Evolutionary conservation across 2,329 filamentous ascomycete species (phyloP), one percentile per base, ranked within the genome.

Genomic region (Aspergillus nomiae): DNA sequence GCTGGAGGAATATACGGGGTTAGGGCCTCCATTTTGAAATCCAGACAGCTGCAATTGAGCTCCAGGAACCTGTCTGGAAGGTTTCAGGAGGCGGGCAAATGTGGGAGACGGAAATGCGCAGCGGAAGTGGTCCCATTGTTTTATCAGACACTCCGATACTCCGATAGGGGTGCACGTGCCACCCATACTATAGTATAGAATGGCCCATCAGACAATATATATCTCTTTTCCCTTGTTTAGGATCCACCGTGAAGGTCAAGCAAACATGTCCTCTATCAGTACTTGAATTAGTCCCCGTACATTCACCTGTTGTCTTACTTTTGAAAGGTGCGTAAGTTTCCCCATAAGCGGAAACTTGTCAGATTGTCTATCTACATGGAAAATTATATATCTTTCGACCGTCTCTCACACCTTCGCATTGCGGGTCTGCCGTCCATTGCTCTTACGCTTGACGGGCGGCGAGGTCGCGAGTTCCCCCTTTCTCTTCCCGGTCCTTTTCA

Each of bases 401-500:
- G 16, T 51, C 46, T 4, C 45, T 50, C 16, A 51, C 19, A 10
- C 30, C 48, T 51, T 51, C 24, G 34, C 56, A 19, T 38, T 30
- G 10, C 50, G 41, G 3, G 6, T 28, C 58, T 61, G 45, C n/a
- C 45, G 58, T 7, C 57, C 34, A 32, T 59, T 45, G 16, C 16
- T 14, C 30, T 61, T 70, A 11, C 60, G 59, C 10, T 26, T 51
- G n/a, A 21, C 48, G n/a, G 28, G 30, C 16, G 43, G 12, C 5
- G 36, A 38, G 11, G 34, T 28, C 21, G 10, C 21, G 16, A 24
- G 8, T 41, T 51, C 64, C 16, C 66, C 69, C 58, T 80, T 81
- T 58, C 84, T 83, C 62, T 79, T 82, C 9, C 85, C 87, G n/a
- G 80, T 84, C 58, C 86, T 78, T 60, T 77, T 84, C 5, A 89